A percentile compares a stretch with the other conserved stretches of the same genome.
Evolutionary conservation across 1,284 basidiomycete species (phyloP).

Genomic region (Mrakiaceae sp.): DNA sequence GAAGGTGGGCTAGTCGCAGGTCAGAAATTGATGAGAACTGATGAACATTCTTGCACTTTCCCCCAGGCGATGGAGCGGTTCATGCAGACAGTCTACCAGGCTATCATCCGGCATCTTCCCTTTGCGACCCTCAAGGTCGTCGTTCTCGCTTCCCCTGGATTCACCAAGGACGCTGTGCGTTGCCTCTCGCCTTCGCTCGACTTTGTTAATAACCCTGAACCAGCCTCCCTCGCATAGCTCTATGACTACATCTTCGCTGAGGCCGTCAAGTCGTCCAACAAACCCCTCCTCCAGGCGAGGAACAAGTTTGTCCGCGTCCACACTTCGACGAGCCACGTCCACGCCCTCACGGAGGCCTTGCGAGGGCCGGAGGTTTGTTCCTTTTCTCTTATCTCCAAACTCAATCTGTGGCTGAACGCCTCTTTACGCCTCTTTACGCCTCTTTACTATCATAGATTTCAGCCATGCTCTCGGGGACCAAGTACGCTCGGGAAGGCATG

Average conservation of each 20-base stretch:
- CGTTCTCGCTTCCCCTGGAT: conserved; percentile 92
- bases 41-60: conserved; percentile 4
- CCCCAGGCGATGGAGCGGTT: conserved; percentile 59
- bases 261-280: conserved; percentile 71
- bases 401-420: background rate
- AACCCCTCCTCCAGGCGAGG: conserved; percentile 58
- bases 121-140: conserved; percentile 73
- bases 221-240: conserved; percentile 22
- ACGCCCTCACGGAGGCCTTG: conserved; percentile 86
- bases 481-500: conserved; percentile 89
- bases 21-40: conserved; percentile 18
- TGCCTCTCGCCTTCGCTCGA: background rate
- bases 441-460: conserved; percentile 5
- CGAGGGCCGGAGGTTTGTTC: conserved; percentile 74
- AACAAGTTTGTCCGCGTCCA: conserved; percentile 87
- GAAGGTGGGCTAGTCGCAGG: conserved; percentile 50
- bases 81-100: conserved; percentile 72
- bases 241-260: conserved; percentile 76
- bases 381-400: background rate
- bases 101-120: conserved; percentile 81
- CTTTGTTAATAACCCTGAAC: no score
- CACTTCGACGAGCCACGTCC: conserved; percentile 85
- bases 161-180: conserved; percentile 74
- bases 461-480: conserved; percentile 52
- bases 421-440: conserved; percentile 10